Evolutionary conservation across 208 protist genomes (phyloP), one percentile per base, ranked within the genome.

Genomic region (Lotmaria passim): DNA sequence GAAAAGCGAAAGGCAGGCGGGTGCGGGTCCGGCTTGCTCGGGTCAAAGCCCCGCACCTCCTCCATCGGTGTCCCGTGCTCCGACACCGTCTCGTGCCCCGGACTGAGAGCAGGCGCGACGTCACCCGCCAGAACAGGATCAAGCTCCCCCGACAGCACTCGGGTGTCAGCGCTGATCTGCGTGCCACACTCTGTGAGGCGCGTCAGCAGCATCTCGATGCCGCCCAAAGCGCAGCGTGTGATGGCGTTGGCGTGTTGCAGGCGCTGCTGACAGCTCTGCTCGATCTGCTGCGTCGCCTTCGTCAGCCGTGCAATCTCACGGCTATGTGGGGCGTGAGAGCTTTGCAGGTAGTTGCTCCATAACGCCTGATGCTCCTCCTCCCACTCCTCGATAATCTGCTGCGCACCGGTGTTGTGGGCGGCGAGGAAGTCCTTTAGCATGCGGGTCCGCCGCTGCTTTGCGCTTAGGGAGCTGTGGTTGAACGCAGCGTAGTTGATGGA

Each of bases 401-500:
- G 59, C 12, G 59, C 55, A 14, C 79, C 79, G 12, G 11, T 33
- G 48, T 31, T 38, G 62, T 84, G 75, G 8, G 79, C 73, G 44
- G 50, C 48, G 4, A 81, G 55, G 34, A 73, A 81, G 44, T 75
- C 79, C 38, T 65, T 78, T 44, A 84, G 17, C 68, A 84, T 66
- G 43, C 53, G 50, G 17, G 30, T 47, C 6, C 68, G 65, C n/a
- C 58, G 43, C 53, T 72, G 60, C 64, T 78, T 76, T n/a, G 64
- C 23, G 33, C 21, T 71, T 33, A 81, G 7, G 17, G 69, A 77
- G 1, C 52, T 7, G 17, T 69, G 31, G 1, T 28, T 64, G 50
- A 84, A 84, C 2, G 58, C 47, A 6, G 47, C 50, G 39, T 73
- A 70, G 59, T 84, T 84, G 69, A 84, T 84, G 15, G 50, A 63